Conservation (phyloP, 2,329 filamentous ascomycete genomes). For the Sporothrix curviconia region DNA sequence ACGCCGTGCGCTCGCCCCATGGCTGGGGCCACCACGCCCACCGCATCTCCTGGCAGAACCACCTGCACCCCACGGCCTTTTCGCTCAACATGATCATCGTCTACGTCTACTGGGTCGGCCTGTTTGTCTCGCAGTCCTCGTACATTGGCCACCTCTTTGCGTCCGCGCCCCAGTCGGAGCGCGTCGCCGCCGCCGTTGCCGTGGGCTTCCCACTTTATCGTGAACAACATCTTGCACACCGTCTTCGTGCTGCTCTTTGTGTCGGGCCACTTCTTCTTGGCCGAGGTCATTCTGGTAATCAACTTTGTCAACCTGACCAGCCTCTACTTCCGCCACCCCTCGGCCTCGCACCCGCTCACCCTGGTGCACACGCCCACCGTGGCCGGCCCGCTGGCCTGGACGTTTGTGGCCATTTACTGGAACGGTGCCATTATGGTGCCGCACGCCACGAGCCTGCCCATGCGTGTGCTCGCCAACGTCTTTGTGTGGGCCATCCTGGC, state of each 20-base stretch:
- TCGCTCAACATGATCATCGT: slow-evolving; percentile 59
- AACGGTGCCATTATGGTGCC: slow-evolving; percentile 76
- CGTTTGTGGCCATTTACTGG: slow-evolving; percentile 81
- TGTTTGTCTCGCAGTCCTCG: slow-evolving; percentile 68
- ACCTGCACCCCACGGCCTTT: slow-evolving; percentile 62
- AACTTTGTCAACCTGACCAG: slow-evolving; percentile 76
- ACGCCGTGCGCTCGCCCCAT: slow-evolving; percentile 57
- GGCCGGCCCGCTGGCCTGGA: slow-evolving; percentile 76
- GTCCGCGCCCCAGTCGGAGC: slow-evolving; percentile 42
- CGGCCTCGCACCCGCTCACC: slow-evolving; percentile 47
- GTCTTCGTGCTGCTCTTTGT: slow-evolving; percentile 80
- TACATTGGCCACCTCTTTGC: slow-evolving; percentile 76
- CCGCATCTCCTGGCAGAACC: slow-evolving; percentile 71
- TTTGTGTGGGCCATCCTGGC: slow-evolving; percentile 79
- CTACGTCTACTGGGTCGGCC: slow-evolving; percentile 70
- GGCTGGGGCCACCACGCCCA: slow-evolving; percentile 52
- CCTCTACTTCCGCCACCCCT: slow-evolving; percentile 74
- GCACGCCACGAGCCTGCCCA: slow-evolving; percentile 58
- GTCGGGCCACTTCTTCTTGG: slow-evolving; percentile 65
- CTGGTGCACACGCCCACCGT: slow-evolving; percentile 72
- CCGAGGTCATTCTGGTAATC: slow-evolving; percentile 67
- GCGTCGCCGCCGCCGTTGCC: slow-evolving; percentile 63
- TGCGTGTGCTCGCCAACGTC: slow-evolving; percentile 77
- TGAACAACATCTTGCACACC: slow-evolving; percentile 77
- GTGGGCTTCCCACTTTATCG: slow-evolving; percentile 79